phyloP scores from a whole-genome alignment of 768 basidiomycete genomes.

The Collybia mongolica region DNA sequence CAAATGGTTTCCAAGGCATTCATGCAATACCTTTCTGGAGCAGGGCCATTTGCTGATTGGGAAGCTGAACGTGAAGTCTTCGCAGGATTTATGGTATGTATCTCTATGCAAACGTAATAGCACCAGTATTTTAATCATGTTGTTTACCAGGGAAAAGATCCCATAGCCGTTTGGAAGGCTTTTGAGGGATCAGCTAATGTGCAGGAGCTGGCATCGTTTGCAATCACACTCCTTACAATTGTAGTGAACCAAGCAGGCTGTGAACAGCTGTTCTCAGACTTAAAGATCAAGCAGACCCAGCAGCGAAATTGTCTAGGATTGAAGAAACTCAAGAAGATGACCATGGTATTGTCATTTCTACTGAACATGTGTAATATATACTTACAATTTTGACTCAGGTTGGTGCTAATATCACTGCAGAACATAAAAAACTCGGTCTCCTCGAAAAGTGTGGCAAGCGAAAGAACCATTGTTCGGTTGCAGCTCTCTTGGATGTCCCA shows the following conservation, averaged over 20 bases:
- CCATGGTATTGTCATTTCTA: background rate
- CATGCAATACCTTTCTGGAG: background rate
- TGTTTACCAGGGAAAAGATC: background rate
- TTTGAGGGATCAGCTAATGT: background rate
- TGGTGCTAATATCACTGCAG: background rate
- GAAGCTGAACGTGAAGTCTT: background rate
- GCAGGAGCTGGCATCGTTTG: background rate
- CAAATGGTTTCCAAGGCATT: background rate
- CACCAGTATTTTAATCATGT: no score
- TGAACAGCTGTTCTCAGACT: background rate
- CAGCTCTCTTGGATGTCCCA: background rate
- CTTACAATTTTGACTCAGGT: background rate
- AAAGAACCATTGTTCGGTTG: background rate
- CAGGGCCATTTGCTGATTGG: slow-evolving; percentile 1
- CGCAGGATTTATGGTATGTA: no score
- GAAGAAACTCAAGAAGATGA: slow-evolving; percentile 2
- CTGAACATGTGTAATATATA: no score
- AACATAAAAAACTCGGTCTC: background rate
- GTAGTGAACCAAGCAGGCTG: slow-evolving; percentile 1
- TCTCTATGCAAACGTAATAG: no score
- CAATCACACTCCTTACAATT: background rate
- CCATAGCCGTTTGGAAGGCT: background rate
- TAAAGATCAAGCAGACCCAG: slow-evolving; percentile 1
- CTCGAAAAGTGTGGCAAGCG: background rate
- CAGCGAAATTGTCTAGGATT: background rate